A percentile compares a stretch with the other conserved stretches of the same genome.
phyloP scores from a whole-genome alignment of 2,329 filamentous ascomycete genomes.

The Ceratocystis lukuohia region DNA sequence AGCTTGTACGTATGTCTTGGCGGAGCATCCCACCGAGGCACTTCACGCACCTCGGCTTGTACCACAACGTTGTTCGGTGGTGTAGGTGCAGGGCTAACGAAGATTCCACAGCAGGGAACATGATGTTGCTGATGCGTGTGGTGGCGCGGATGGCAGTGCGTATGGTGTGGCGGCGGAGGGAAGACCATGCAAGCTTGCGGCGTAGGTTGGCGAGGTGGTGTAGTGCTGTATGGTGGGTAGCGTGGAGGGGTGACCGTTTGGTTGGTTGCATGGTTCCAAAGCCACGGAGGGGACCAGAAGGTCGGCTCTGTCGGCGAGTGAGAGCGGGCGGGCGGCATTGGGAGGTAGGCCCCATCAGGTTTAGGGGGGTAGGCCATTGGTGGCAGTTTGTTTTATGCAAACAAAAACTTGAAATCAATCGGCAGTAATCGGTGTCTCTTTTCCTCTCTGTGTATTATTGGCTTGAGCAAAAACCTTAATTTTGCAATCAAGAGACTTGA shows the following conservation, averaged over 20 bases:
- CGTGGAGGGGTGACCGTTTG: background rate
- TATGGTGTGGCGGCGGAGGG: background rate
- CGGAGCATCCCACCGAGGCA: background rate
- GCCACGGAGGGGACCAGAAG: slow-evolving; percentile 8
- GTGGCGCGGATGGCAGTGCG: background rate
- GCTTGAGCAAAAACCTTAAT: background rate
- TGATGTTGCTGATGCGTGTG: background rate
- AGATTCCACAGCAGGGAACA: background rate
- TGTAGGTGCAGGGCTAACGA: background rate
- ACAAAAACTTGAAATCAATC: background rate
- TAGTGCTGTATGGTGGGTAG: background rate
- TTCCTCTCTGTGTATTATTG: no score
- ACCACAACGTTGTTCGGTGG: background rate
- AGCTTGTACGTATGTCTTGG: background rate
- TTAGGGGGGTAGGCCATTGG: slow-evolving; percentile 9
- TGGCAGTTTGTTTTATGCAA: background rate
- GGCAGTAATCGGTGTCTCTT: no score
- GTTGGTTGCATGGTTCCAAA: background rate
- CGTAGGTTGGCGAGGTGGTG: background rate
- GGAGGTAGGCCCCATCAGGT: background rate
- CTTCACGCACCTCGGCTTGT: slow-evolving; percentile 8
- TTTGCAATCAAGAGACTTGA: background rate
- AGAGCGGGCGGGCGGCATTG: slow-evolving; percentile 5
- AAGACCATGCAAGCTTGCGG: background rate
- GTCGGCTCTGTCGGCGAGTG: background rate